Evolutionary conservation across 2,329 filamentous ascomycete species (phyloP).

Genomic region (Albophoma yamanashiensis): DNA sequence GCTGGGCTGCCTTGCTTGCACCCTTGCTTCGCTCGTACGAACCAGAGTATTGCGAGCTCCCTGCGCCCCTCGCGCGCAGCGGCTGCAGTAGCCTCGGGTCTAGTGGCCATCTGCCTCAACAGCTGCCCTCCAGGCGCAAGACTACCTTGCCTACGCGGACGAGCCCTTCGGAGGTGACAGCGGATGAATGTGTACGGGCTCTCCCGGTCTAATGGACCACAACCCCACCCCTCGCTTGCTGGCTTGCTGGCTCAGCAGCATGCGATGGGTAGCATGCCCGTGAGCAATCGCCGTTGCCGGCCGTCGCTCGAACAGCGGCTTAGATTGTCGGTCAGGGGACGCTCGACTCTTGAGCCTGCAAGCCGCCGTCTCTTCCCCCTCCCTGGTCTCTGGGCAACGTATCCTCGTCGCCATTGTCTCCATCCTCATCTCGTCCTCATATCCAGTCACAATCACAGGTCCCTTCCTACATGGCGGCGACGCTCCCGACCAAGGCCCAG

Average conservation of each 20-base stretch:
- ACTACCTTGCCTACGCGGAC: not conserved
- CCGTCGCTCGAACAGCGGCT: not conserved
- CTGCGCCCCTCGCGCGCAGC: not conserved
- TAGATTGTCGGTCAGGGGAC: not conserved
- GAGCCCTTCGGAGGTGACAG: too few relatives aligned
- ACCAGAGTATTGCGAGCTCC: not conserved
- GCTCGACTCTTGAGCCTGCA: not conserved
- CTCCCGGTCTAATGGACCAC: not conserved
- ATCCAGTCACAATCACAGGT: not conserved
- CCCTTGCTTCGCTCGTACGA: not conserved
- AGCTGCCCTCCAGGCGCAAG: not conserved
- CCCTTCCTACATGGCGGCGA: conserved; percentile 2
- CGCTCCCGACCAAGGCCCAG: conserved; percentile 9
- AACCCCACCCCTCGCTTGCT: not conserved
- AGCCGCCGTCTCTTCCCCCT: not conserved
- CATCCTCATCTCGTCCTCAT: not conserved
- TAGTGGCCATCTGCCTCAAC: not conserved
- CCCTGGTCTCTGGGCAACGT: not conserved
- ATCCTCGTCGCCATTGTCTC: not conserved
- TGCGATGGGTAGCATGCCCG: not conserved
- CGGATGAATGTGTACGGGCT: too few relatives aligned
- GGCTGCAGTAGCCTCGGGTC: not conserved
- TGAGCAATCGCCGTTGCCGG: not conserved
- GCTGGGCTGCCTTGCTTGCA: too few relatives aligned
- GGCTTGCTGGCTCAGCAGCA: not conserved